These are phyloP conservation scores for Sclerotinia subarctica DNA, from an alignment of 2,329 filamentous ascomycete genomes.

Conservation along the genomic window DNA sequence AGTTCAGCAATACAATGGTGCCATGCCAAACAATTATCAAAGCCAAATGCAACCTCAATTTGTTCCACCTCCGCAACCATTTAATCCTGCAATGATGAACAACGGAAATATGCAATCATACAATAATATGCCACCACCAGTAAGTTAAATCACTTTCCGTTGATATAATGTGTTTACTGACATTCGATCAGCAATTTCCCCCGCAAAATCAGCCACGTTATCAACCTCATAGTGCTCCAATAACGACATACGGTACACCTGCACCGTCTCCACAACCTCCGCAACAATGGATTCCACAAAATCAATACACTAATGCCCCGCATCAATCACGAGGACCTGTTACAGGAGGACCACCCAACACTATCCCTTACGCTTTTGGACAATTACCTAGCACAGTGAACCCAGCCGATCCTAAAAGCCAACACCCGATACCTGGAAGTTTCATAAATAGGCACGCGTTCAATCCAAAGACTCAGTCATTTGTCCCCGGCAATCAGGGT, in stretches of 20 bases:
- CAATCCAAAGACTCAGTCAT: conserved; percentile 91
- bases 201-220: conserved; percentile 35
- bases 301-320: conserved; percentile 32
- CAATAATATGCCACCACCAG: conserved; percentile 34
- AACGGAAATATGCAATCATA: conserved; percentile 43
- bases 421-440: conserved; percentile 81
- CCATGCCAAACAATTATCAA: conserved; percentile 40
- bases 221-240: conserved; percentile 37
- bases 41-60: conserved; percentile 43
- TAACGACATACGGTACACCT: conserved; percentile 37
- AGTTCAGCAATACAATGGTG: conserved; percentile 47
- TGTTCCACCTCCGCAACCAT: conserved; percentile 37
- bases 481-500: conserved; percentile 65
- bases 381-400: conserved; percentile 70
- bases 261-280: conserved; percentile 35
- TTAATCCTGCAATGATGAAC: conserved; percentile 32
- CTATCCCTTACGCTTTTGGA: conserved; percentile 69
- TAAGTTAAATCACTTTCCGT: conserved; percentile 21
- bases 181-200: conserved; percentile 33
- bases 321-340: conserved; percentile 35
- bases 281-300: conserved; percentile 36
- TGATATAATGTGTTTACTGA: conserved; percentile 17
- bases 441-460: conserved; percentile 76
- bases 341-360: conserved; percentile 29
- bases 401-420: conserved; percentile 68